phyloP scores from a whole-genome alignment of 805 yeast species.

The Pichia occidentalis region DNA sequence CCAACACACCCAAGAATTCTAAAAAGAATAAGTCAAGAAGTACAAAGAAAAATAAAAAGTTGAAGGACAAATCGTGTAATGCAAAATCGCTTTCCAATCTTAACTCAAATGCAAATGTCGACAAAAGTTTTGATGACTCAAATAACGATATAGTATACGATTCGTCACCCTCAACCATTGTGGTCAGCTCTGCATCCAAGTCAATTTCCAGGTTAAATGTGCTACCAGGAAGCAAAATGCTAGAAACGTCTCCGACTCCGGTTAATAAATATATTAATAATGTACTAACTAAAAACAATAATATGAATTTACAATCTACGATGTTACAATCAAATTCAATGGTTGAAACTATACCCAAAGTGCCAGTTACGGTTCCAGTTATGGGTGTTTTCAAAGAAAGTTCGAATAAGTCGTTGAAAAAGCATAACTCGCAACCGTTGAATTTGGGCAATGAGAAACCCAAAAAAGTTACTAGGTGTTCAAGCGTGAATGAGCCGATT shows the following conservation, averaged over 20 bases:
- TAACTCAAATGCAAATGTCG: no score
- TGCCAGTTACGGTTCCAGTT: conserved; percentile 14
- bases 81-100: neutral
- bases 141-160: conserved; percentile 7
- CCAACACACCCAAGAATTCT: neutral
- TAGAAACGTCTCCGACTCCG: conserved; percentile 30
- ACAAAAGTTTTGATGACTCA: neutral
- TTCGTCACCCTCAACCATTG: conserved; percentile 32
- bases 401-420: conserved; percentile 1
- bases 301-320: neutral
- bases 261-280: conserved; percentile 17
- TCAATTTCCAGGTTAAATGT: conserved; percentile 9
- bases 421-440: conserved; percentile 3
- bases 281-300: conserved; percentile 5
- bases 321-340: neutral
- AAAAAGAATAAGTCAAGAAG: neutral
- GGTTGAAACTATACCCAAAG: conserved; percentile 1
- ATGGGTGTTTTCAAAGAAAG: conserved; percentile 27
- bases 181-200: conserved; percentile 24
- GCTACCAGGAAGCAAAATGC: conserved; percentile 3
- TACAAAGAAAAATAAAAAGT: neutral
- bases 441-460: neutral
- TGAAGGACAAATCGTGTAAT: neutral
- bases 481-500: conserved; percentile 5
- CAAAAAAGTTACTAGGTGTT: conserved; percentile 2